phyloP scores from a whole-genome alignment of 2,329 filamentous ascomycete species.

The Aspergillus quadricinctus region DNA sequence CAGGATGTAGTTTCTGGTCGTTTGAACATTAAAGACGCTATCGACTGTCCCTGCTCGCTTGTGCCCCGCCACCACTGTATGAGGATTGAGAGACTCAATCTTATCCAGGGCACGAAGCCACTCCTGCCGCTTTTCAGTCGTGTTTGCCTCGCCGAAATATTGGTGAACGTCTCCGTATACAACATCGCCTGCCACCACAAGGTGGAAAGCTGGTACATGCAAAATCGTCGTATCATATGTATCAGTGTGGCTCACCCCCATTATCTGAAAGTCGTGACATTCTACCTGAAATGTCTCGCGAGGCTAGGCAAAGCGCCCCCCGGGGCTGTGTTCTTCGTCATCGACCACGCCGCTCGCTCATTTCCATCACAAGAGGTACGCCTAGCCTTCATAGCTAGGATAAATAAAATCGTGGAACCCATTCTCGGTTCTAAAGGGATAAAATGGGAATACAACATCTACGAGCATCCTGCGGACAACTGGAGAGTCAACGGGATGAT shows the following conservation, averaged over 20 bases:
- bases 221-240: constrained; percentile 33
- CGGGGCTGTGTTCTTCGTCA: too few relatives aligned
- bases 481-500: constrained; percentile 12
- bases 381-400: too few relatives aligned
- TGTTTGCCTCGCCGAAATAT: constrained; percentile 33
- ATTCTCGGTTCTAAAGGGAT: constrained; percentile 4
- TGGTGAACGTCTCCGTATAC: constrained; percentile 38
- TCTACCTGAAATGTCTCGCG: too few relatives aligned
- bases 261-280: too few relatives aligned
- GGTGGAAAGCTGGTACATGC: constrained; percentile 29
- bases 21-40: too few relatives aligned
- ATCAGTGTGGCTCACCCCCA: constrained; percentile 23
- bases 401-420: too few relatives aligned
- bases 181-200: constrained; percentile 38
- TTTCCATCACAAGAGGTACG: too few relatives aligned
- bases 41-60: too few relatives aligned
- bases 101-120: constrained; percentile 33
- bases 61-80: too few relatives aligned
- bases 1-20: too few relatives aligned
- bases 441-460: constrained; percentile 10
- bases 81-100: constrained; percentile 29
- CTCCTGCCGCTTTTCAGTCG: constrained; percentile 22
- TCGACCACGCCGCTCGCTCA: too few relatives aligned
- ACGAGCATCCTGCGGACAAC: constrained; percentile 5
- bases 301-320: too few relatives aligned